Evolutionary conservation across 1,139 yeast genomes (phyloP).

Genomic region (Lodderomyces orthopsilosis): DNA sequence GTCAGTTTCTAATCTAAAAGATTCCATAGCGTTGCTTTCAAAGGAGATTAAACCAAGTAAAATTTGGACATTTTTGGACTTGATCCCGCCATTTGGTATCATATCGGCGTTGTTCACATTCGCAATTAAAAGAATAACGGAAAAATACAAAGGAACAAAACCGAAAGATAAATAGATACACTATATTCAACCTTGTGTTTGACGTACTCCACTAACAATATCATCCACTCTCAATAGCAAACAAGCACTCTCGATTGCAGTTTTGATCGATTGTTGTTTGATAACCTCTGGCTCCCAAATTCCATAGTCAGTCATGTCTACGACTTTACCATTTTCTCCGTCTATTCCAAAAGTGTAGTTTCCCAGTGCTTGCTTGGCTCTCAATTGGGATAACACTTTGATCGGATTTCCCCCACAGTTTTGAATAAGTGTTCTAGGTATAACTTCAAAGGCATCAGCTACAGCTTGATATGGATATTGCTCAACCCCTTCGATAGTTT

Average conservation of each 20-base stretch:
- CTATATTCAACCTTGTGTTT: conserved; percentile 10
- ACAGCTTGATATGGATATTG: conserved; percentile 99
- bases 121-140: conserved; percentile 19
- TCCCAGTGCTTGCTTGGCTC: conserved; percentile 96
- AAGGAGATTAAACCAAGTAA: conserved; percentile 47
- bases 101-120: conserved; percentile 30
- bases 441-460: conserved; percentile 97
- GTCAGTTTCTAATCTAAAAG: conserved; percentile 46
- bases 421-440: conserved; percentile 94
- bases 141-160: conserved; percentile 20
- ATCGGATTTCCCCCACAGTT: conserved; percentile 98
- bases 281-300: conserved; percentile 99
- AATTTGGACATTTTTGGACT: conserved; percentile 58
- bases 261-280: conserved; percentile 93
- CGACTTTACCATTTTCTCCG: conserved; percentile 91
- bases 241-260: conserved; percentile 97
- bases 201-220: conserved; percentile 92
- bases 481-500: conserved; percentile 87
- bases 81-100: conserved; percentile 51
- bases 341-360: conserved; percentile 84
- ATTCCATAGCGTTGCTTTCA: conserved; percentile 47
- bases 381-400: conserved; percentile 79
- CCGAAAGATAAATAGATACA: conserved; percentile 12
- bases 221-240: conserved; percentile 93
- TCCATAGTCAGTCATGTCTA: conserved; percentile 93